These are phyloP conservation scores for Candida sp. DNA, from an alignment of 1,139 yeast genomes.

Conservation along the genomic window DNA sequence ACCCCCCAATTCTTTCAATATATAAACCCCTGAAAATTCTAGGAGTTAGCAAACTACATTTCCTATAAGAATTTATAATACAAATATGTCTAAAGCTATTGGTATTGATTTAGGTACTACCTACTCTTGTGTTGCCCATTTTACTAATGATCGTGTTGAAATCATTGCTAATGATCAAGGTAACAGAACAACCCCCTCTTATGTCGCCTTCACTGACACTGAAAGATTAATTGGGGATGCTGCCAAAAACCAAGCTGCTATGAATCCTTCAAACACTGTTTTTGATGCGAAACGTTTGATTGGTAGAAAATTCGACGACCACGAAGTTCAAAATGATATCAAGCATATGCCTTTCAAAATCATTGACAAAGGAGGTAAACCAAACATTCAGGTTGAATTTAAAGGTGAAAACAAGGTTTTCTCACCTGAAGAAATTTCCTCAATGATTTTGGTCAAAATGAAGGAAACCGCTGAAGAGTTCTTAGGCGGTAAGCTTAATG, in stretches of 20 bases:
- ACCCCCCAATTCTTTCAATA: not conserved
- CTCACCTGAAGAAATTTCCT: slow-evolving; percentile 97
- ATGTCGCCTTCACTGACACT: slow-evolving; percentile 95
- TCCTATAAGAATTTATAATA: too few relatives aligned
- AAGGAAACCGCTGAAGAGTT: slow-evolving; percentile 47
- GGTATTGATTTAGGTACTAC: slow-evolving; percentile 88
- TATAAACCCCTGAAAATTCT: not conserved
- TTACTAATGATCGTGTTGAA: slow-evolving; percentile 69
- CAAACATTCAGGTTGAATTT: slow-evolving; percentile 90
- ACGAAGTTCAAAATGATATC: slow-evolving; percentile 41
- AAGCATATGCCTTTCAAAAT: slow-evolving; percentile 45
- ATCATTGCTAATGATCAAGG: slow-evolving; percentile 56
- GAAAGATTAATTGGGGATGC: slow-evolving; percentile 99
- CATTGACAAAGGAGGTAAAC: slow-evolving; percentile 75
- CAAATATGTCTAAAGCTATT: slow-evolving; percentile 59
- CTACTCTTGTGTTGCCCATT: slow-evolving; percentile 83
- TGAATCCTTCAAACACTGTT: slow-evolving; percentile 95
- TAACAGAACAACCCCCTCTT: slow-evolving; percentile 88
- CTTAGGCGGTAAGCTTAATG: slow-evolving; percentile 38
- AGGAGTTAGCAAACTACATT: too few relatives aligned
- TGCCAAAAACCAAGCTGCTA: slow-evolving; percentile 98
- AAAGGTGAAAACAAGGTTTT: slow-evolving; percentile 91
- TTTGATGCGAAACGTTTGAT: slow-evolving; percentile 95
- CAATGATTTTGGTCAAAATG: slow-evolving; percentile 84
- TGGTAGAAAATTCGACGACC: slow-evolving; percentile 44